Base-by-base conservation (phyloP, 2,329 filamentous ascomycete genomes). In the Alternaria novae-zelandiae region DNA sequence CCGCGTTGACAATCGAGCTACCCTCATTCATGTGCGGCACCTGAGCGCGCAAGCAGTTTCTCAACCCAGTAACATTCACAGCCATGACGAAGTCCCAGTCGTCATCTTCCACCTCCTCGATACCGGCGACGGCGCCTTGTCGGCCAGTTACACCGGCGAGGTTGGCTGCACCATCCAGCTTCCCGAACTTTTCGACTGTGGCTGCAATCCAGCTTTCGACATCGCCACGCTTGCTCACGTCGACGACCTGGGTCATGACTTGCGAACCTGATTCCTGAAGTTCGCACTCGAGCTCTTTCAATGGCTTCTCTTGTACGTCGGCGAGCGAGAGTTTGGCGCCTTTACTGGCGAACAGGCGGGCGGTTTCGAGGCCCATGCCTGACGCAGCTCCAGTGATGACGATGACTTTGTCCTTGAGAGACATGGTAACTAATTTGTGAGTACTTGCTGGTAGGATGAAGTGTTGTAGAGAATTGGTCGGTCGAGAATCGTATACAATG, bases 141-240 rank as follows among this genome's bases (percentile, higher is more conserved):
- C 64, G 68, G 2, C 79, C 78, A 30, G 80, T 75, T 10, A 80
- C 71, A 1, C 80, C 80, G 0, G 87, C 87, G 9, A 86, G 81
- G 57, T 89, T 77, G 3, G 71, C 72, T 13, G 71, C 74, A 23
- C 75, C 74, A 43, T 77, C 75, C 0, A 78, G 81, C 55, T 82
- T 82, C 5, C 86, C 86, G 56, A 85, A 85, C 30, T 79, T 79
- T n/a, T 78, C 68, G n/a, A 87, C 69, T 6, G 75, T 77, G 2
- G 62, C 50, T 11, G 83, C 81, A 51, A 87, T 82, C 86, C 86
- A 88, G 20, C 70, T 70, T 28, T 88, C 84, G 10, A 87, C 86
- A 26, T 86, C 58, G 6, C 74, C 69, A 53, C 81, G 79, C 56
- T 82, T 80, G 28, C 82, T 83, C 15, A 88, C 79, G 62, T 88